Base-by-base conservation (phyloP, 768 basidiomycete genomes). In the Termitomyces heimii region DNA sequence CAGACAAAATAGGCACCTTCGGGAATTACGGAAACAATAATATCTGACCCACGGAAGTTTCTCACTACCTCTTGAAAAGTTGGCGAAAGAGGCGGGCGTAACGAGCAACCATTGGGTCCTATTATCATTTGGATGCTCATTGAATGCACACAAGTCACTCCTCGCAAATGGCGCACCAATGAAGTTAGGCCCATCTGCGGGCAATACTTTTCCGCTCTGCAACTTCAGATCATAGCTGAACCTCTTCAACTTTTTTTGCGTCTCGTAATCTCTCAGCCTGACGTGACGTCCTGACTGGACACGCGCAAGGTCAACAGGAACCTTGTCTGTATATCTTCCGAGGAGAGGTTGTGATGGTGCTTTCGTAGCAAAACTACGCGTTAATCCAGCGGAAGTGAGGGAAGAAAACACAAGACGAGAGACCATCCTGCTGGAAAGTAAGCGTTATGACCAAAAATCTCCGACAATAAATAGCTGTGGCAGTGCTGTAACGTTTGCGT, bases 61-160 rank as follows among this genome's bases (percentile, higher is more conserved):
- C 58, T 43, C 34, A 55, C 58, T 35, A 60, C 55, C 39, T 60
- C 55, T 26, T 60, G 59, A 26, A 60, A 60, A 16, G 55, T 60
- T n/a, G 55, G 55, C 7, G 55, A 60, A 20, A 60, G 40, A 24
- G 59, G 55, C 18, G 46, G 55, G 51, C 59, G 52, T 16, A 60
- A 44, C n/a, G 55, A 60, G 45, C 59, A 56, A 9, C 59, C 50
- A 43, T 56, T 53, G 16, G 42, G 44, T 18, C 54, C 59, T 60
- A 28, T 14, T n/a, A 18, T 14, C 39, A 26, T 32, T n/a, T 24
- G 37, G 29, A 28, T 29, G 5, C 18, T 37, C 37, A 56, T 28
- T n/a, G 12, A 1, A 26, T 12, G 12, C 1, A 5, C 6, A n/a
- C 16, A 9, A 5, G 2, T 20, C 12, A 48, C 10, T 20, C 35